Conservation (phyloP, 257 asterid species). For the Solanum chaucha region DNA sequence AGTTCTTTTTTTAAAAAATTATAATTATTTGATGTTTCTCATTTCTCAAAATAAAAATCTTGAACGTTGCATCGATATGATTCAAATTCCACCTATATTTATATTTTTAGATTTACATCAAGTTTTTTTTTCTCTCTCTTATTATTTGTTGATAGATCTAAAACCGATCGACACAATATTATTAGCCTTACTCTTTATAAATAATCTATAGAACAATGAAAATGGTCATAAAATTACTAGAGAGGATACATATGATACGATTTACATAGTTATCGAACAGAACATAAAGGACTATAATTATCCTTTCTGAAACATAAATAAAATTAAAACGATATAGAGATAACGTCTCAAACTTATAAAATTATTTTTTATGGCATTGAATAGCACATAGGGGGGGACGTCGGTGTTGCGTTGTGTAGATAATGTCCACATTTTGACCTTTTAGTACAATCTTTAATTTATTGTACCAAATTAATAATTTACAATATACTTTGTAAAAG, state of each 20-base stretch:
- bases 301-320: not conserved
- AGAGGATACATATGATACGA: not conserved
- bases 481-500: not conserved
- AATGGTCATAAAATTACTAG: not conserved
- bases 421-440: conserved; percentile 23
- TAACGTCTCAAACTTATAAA: not conserved
- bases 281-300: not conserved
- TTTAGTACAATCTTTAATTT: not conserved
- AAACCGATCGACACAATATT: not conserved
- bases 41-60: not conserved
- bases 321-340: not conserved
- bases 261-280: not conserved
- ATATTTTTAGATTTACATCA: too few relatives aligned
- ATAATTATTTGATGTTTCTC: too few relatives aligned
- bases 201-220: not conserved
- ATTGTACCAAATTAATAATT: not conserved
- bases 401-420: conserved; percentile 35
- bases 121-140: not conserved
- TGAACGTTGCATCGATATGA: not conserved
- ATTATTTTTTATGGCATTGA: conserved; percentile 8
- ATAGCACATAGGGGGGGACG: conserved; percentile 16
- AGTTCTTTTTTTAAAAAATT: too few relatives aligned
- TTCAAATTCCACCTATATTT: not conserved
- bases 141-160: not conserved
- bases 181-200: not conserved